Conservation (phyloP, 768 basidiomycete species). For the Termitomyces titanicus region DNA sequence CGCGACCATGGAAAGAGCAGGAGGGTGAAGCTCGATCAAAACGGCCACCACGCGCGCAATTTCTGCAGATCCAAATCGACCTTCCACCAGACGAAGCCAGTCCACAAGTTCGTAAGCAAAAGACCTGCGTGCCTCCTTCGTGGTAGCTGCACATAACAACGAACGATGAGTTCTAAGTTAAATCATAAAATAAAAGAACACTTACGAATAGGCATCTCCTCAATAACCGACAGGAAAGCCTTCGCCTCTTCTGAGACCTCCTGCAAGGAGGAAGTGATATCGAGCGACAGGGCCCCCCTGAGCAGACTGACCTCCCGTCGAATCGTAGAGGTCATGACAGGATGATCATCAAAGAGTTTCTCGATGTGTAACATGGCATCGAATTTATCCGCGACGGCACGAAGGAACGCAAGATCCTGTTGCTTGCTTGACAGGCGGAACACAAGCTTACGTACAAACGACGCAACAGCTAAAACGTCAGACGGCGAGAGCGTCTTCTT, state of each 20-base stretch:
- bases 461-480: slow-evolving; percentile 57
- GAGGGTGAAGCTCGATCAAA: slow-evolving; percentile 37
- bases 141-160: slow-evolving; percentile 30
- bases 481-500: slow-evolving; percentile 52
- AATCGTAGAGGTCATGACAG: slow-evolving; percentile 35
- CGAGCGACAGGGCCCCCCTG: slow-evolving; percentile 27
- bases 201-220: slow-evolving; percentile 46
- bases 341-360: slow-evolving; percentile 28
- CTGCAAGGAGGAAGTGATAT: background rate
- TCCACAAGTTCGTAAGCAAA: slow-evolving; percentile 60
- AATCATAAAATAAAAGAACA: slow-evolving; percentile 6
- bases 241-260: slow-evolving; percentile 23
- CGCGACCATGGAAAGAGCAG: slow-evolving; percentile 39
- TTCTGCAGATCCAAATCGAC: slow-evolving; percentile 29
- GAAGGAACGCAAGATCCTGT: slow-evolving; percentile 37
- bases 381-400: slow-evolving; percentile 30
- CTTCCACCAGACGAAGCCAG: slow-evolving; percentile 49
- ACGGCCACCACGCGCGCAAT: slow-evolving; percentile 36
- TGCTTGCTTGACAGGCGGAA: slow-evolving; percentile 56
- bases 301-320: slow-evolving; percentile 43
- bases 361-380: slow-evolving; percentile 27
- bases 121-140: slow-evolving; percentile 26
- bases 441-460: slow-evolving; percentile 63
- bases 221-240: slow-evolving; percentile 44
- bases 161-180: background rate